These are phyloP conservation scores for Coemansia umbellata DNA, from an alignment of 192 early-diverging fungal genomes.

Conservation along the genomic window DNA sequence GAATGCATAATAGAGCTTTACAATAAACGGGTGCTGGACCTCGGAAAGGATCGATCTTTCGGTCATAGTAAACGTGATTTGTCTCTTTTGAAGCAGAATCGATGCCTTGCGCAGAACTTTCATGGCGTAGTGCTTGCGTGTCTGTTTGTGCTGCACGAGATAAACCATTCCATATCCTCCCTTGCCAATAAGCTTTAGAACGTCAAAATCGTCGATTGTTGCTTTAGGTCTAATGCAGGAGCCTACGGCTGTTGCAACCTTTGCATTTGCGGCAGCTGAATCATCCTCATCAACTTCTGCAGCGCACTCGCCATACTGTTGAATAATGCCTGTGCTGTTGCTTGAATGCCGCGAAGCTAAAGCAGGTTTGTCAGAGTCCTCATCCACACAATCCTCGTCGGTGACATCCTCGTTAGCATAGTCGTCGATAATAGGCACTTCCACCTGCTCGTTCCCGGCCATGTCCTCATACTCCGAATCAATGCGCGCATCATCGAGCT, in stretches of 20 bases:
- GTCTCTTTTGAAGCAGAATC: slow-evolving; percentile 75
- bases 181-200: slow-evolving; percentile 63
- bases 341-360: neutral
- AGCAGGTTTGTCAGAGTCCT: neutral
- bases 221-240: slow-evolving; percentile 21
- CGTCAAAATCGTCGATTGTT: slow-evolving; percentile 56
- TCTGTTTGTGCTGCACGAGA: slow-evolving; percentile 68
- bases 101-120: slow-evolving; percentile 90
- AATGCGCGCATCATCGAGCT: slow-evolving; percentile 39
- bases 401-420: slow-evolving; percentile 28
- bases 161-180: slow-evolving; percentile 85
- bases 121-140: slow-evolving; percentile 73
- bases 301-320: neutral
- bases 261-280: neutral
- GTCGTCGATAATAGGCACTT: slow-evolving; percentile 47
- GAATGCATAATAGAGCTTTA: slow-evolving; percentile 90
- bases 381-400: neutral
- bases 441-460: slow-evolving; percentile 30
- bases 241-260: neutral
- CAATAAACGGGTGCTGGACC: slow-evolving; percentile 86
- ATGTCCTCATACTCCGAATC: slow-evolving; percentile 50
- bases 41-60: slow-evolving; percentile 85
- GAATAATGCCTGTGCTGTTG: neutral
- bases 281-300: neutral
- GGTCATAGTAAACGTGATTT: slow-evolving; percentile 77